Evolutionary conservation across 2,329 filamentous ascomycete genomes (phyloP).

Genomic region (Scedosporium dehoogii): DNA sequence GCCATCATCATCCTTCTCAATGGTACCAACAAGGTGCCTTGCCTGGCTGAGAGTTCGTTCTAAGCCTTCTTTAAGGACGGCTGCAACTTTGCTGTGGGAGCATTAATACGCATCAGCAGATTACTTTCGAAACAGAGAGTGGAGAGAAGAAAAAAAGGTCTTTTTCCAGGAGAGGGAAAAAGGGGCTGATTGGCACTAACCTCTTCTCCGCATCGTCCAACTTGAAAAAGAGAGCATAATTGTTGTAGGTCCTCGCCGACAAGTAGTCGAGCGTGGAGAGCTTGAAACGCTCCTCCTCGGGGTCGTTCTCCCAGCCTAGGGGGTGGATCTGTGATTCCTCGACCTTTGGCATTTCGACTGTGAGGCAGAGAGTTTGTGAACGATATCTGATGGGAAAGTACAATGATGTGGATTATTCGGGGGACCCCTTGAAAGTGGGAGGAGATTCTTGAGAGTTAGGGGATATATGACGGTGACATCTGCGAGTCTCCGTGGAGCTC

Average conservation of each 20-base stretch:
- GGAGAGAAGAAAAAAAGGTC: no score
- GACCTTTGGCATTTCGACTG: constrained; percentile 16
- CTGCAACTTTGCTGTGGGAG: constrained; percentile 9
- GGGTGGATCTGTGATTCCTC: constrained; percentile 21
- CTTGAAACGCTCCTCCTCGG: constrained; percentile 24
- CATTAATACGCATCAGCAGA: no score
- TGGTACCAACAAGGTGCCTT: constrained; percentile 26
- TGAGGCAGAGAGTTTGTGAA: background rate
- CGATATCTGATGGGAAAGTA: no score
- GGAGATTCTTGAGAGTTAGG: no score
- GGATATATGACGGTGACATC: no score
- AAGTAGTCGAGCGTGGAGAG: constrained; percentile 27
- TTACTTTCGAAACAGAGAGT: no score
- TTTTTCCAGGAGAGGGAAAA: no score
- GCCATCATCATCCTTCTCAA: constrained; percentile 26
- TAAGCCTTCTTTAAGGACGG: constrained; percentile 22
- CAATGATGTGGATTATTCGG: no score
- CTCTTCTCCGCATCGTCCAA: constrained; percentile 21
- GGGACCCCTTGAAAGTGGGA: no score
- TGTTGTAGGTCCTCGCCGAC: constrained; percentile 22
- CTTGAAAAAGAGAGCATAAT: constrained; percentile 29
- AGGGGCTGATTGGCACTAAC: no score
- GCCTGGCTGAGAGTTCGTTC: constrained; percentile 25
- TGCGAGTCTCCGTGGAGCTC: no score
- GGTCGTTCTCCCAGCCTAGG: constrained; percentile 25